Evolutionary conservation across 2,329 filamentous ascomycete species (phyloP), one percentile per base, ranked within the genome.

Genomic region (Cladophialophora yegresii): DNA sequence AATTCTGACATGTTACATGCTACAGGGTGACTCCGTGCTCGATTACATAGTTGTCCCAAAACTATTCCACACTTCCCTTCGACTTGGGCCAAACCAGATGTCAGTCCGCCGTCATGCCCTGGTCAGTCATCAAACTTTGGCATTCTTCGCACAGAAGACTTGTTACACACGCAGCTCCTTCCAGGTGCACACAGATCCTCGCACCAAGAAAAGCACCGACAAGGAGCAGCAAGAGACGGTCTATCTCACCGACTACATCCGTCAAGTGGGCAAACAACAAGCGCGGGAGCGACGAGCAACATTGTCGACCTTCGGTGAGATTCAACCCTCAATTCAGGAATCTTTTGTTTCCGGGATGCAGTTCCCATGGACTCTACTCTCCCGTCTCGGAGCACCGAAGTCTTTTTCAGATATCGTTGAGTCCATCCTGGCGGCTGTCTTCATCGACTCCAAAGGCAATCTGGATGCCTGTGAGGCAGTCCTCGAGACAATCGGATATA

Each of bases 371-470:
- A 80, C 84, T 1, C 76, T 86, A 0, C 84, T 98, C 0, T 81
- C 86, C 0, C 81, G 84, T 0, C 79, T 96, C 0, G 81, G 83
- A 13, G 82, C 87, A 0, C 85, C 85, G 16, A 97, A 97, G 73
- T 90, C 91, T 75, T 89, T 89, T 76, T 93, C 89, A 0, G 93
- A 97, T 74, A 78, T 97, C 7, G 81, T 97, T 9, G 93, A 98
- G 78, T 85, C 86, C 33, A 74, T 96, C 0, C 76, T 98, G 0
- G 93, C 91, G 0, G 93, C 92, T 0, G 82, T 97, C 0, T 97
- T 90, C 81, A 80, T 96, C 22, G 95, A 98, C 74, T 90, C 83
- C 0, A 70, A 82, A 0, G 89, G 89, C 0, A 82, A 84, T 0
- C 73, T 91, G 13, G 78, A 78, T 0, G 75, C 74, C 0, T 96